Percentiles rank a stretch among this genome's conserved stretches.
Conservation (phyloP, 2,329 filamentous ascomycete species). For the Purpureocillium lavendulum region DNA sequence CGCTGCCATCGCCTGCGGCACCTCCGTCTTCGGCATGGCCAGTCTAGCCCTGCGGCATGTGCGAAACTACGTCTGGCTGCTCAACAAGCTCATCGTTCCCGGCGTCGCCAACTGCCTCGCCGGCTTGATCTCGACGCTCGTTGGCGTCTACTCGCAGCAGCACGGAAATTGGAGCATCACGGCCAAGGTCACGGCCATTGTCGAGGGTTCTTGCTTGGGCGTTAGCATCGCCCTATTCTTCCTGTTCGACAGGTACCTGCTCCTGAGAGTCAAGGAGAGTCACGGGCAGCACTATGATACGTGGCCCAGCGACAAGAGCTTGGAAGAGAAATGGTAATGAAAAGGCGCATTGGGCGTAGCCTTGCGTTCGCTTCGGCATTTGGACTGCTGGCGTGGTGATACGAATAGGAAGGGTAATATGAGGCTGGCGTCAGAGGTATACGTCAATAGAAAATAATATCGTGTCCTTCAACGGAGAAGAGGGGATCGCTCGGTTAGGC, state of each 20-base stretch:
- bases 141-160: conserved; percentile 40
- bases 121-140: conserved; percentile 39
- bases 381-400: no score
- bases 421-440: background rate
- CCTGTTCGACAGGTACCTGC: conserved; percentile 20
- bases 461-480: conserved; percentile 15
- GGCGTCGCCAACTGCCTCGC: conserved; percentile 37
- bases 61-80: conserved; percentile 44
- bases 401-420: no score
- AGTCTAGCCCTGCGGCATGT: conserved; percentile 35
- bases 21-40: conserved; percentile 25
- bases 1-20: conserved; percentile 30
- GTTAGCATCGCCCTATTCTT: conserved; percentile 19
- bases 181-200: conserved; percentile 24
- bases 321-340: conserved; percentile 1
- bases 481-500: conserved; percentile 18
- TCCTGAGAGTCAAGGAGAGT: conserved; percentile 20
- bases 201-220: conserved; percentile 22
- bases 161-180: conserved; percentile 34
- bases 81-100: conserved; percentile 41
- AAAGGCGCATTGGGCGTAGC: no score
- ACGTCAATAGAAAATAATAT: background rate
- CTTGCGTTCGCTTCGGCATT: no score
- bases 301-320: conserved; percentile 4
- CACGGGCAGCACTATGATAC: conserved; percentile 15